These are phyloP conservation scores for Turnera subulata DNA, from an alignment of 345 rosid species.

Conservation along the genomic window DNA sequence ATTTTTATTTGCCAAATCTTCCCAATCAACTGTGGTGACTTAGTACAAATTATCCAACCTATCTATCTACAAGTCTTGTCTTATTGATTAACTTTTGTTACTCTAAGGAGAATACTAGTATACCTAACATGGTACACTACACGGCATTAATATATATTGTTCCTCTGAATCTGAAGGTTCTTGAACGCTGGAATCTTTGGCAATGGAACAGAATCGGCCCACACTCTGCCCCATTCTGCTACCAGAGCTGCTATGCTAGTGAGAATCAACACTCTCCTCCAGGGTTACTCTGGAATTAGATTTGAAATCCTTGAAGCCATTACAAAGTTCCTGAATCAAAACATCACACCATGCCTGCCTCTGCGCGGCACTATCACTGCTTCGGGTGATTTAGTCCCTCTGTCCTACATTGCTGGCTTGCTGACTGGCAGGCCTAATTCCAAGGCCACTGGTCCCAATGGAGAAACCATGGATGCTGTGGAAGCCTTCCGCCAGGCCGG, in stretches of 20 bases:
- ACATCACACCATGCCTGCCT: slow-evolving; percentile 24
- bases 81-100: too few relatives aligned
- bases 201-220: slow-evolving; percentile 19
- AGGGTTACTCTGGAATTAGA: slow-evolving; percentile 28
- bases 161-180: slow-evolving; percentile 19
- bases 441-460: slow-evolving; percentile 18
- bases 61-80: too few relatives aligned
- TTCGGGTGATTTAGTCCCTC: slow-evolving; percentile 17
- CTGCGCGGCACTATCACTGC: slow-evolving; percentile 25
- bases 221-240: slow-evolving; percentile 22
- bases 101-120: too few relatives aligned
- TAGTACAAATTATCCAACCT: too few relatives aligned
- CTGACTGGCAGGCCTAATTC: slow-evolving; percentile 25
- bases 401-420: slow-evolving; percentile 18
- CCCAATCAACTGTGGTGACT: too few relatives aligned
- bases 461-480: slow-evolving; percentile 10
- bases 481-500: slow-evolving; percentile 17
- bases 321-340: slow-evolving; percentile 22
- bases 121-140: too few relatives aligned
- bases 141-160: too few relatives aligned
- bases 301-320: slow-evolving; percentile 30
- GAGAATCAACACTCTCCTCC: slow-evolving; percentile 30
- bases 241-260: slow-evolving; percentile 29
- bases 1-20: too few relatives aligned
- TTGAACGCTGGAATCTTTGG: slow-evolving; percentile 31